phyloP scores from a whole-genome alignment of 2,329 filamentous ascomycete genomes.

The Colletotrichum sp. region DNA sequence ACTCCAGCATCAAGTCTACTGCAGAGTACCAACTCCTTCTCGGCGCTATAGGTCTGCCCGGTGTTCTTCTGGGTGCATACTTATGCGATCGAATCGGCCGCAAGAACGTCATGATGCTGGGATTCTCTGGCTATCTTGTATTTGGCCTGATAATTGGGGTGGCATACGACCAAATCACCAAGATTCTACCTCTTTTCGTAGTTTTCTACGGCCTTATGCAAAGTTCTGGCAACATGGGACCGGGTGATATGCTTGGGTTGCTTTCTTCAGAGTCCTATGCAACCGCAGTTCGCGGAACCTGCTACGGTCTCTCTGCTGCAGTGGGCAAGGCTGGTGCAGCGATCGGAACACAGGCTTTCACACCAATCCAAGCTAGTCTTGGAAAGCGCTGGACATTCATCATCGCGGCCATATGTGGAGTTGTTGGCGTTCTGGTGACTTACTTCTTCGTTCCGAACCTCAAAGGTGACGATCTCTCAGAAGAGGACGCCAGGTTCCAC shows the following conservation, averaged over 20 bases:
- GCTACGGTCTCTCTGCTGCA: slow-evolving; percentile 56
- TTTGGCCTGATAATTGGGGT: slow-evolving; percentile 58
- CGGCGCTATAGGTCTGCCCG: slow-evolving; percentile 48
- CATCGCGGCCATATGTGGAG: slow-evolving; percentile 55
- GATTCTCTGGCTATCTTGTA: slow-evolving; percentile 54
- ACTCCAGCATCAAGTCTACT: slow-evolving; percentile 44
- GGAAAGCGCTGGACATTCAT: slow-evolving; percentile 58
- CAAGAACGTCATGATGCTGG: slow-evolving; percentile 55
- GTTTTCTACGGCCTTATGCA: slow-evolving; percentile 59
- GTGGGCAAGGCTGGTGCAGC: slow-evolving; percentile 57
- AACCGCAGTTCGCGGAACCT: slow-evolving; percentile 56
- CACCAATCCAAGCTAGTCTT: slow-evolving; percentile 47
- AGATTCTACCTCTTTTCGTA: slow-evolving; percentile 55
- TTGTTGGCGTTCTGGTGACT: slow-evolving; percentile 51
- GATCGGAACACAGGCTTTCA: slow-evolving; percentile 55
- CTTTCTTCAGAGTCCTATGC: slow-evolving; percentile 56
- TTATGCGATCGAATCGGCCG: slow-evolving; percentile 54
- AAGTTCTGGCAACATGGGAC: slow-evolving; percentile 53
- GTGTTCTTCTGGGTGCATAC: slow-evolving; percentile 53
- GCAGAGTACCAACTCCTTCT: slow-evolving; percentile 55
- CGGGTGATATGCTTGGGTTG: slow-evolving; percentile 55
- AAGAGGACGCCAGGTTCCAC: slow-evolving; percentile 48
- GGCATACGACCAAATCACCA: slow-evolving; percentile 50
- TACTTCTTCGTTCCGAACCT: slow-evolving; percentile 52
- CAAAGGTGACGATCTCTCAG: slow-evolving; percentile 46